phyloP scores from a whole-genome alignment of 208 protist genomes.

The Vickermania spadyakhi region DNA sequence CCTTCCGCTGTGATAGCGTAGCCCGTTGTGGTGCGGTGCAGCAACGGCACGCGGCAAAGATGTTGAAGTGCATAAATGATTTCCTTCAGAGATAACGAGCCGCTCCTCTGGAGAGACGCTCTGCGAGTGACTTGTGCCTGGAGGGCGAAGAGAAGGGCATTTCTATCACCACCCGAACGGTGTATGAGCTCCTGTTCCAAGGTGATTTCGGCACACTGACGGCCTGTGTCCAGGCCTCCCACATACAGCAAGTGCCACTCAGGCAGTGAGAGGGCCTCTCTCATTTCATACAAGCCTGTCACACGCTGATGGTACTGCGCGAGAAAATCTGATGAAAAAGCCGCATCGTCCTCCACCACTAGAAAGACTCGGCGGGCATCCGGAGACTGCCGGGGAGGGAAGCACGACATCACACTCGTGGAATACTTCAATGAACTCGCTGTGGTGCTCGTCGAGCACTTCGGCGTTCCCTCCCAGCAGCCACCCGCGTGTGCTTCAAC shows the following conservation, averaged over 20 bases:
- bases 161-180: too few species aligned
- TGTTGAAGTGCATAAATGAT: slow-evolving; percentile 6
- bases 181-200: neutral
- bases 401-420: too few species aligned
- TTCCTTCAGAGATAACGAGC: slow-evolving; percentile 9
- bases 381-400: neutral
- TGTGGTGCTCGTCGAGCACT: neutral
- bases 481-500: slow-evolving; percentile 6
- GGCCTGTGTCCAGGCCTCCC: slow-evolving; percentile 71
- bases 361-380: neutral
- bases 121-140: too few species aligned
- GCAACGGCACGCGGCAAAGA: slow-evolving; percentile 59
- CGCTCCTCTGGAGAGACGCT: too few species aligned
- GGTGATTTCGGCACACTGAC: slow-evolving; percentile 18
- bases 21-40: slow-evolving; percentile 80
- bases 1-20: slow-evolving; percentile 62
- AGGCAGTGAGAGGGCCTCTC: neutral
- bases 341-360: slow-evolving; percentile 7
- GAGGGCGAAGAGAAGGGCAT: too few species aligned
- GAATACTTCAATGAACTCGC: too few species aligned
- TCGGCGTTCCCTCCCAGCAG: neutral
- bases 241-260: slow-evolving; percentile 76
- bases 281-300: neutral
- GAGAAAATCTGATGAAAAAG: slow-evolving; percentile 2
- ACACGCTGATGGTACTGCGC: neutral